A percentile compares a stretch with the other conserved stretches of the same genome.
phyloP scores from a whole-genome alignment of 441 rosid genomes.

The Codiaeum variegatum region DNA sequence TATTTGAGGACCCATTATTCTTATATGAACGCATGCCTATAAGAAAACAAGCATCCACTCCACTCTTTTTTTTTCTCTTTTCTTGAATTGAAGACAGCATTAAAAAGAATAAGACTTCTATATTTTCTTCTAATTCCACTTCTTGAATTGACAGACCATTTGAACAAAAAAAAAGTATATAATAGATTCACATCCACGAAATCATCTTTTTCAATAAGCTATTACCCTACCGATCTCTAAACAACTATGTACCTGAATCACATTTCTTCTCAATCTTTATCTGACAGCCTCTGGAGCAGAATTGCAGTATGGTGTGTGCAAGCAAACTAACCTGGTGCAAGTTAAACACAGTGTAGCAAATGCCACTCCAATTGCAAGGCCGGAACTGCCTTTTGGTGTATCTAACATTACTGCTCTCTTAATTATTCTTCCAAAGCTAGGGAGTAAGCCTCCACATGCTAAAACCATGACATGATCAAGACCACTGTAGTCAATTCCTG shows the following conservation, averaged over 20 bases:
- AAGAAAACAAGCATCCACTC: too few relatives aligned
- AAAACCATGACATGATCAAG: constrained; percentile 88
- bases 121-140: too few relatives aligned
- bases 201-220: neutral
- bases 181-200: neutral
- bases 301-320: constrained; percentile 94
- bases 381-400: constrained; percentile 48
- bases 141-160: too few relatives aligned
- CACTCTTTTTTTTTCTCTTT: too few relatives aligned
- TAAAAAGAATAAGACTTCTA: too few relatives aligned
- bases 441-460: constrained; percentile 84
- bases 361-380: constrained; percentile 58
- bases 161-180: neutral
- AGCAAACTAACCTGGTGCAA: constrained; percentile 81
- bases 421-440: constrained; percentile 58
- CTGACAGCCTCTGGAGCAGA: constrained; percentile 98
- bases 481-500: constrained; percentile 90
- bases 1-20: too few relatives aligned
- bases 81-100: too few relatives aligned
- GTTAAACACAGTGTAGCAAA: constrained; percentile 76
- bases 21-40: too few relatives aligned
- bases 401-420: constrained; percentile 63
- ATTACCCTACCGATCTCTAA: neutral
- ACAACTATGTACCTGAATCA: neutral
- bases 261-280: constrained; percentile 24